Percentiles rank a stretch among this genome's conserved stretches.
phyloP scores from a whole-genome alignment of 768 basidiomycete species.

The Suillus paluster region DNA sequence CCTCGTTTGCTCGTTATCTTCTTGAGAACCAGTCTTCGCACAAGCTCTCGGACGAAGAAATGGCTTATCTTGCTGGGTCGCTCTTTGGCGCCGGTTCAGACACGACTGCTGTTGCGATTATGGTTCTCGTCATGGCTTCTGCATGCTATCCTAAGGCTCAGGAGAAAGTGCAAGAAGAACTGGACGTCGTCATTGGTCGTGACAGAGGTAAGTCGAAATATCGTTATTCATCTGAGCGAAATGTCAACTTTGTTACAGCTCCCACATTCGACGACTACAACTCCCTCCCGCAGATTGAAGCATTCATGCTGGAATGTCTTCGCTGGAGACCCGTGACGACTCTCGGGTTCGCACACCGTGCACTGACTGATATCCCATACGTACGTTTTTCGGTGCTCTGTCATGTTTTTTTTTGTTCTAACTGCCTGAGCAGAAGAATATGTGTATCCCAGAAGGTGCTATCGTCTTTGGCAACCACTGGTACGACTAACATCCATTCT shows the following conservation, averaged over 20 bases:
- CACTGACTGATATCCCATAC: constrained; percentile 67
- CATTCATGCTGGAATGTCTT: constrained; percentile 44
- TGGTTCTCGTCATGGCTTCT: constrained; percentile 57
- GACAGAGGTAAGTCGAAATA: constrained; percentile 28
- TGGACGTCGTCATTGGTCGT: constrained; percentile 56
- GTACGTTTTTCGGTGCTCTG: constrained; percentile 33
- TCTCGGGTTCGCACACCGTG: constrained; percentile 63
- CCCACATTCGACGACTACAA: constrained; percentile 45
- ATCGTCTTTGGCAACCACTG: constrained; percentile 41
- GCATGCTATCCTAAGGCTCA: constrained; percentile 61
- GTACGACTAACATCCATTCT: constrained; percentile 16
- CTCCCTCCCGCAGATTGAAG: constrained; percentile 40
- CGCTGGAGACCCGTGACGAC: constrained; percentile 46
- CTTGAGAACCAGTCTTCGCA: constrained; percentile 58
- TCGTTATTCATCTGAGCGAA: not conserved
- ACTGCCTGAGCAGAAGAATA: constrained; percentile 30
- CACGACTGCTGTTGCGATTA: constrained; percentile 64
- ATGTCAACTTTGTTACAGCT: constrained; percentile 27
- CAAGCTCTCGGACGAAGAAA: constrained; percentile 58
- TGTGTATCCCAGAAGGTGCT: constrained; percentile 41
- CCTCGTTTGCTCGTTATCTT: constrained; percentile 60
- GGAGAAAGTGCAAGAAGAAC: constrained; percentile 51
- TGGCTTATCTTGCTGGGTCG: constrained; percentile 64
- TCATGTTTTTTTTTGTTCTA: not conserved
- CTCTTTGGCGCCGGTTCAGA: constrained; percentile 72